phyloP scores from a whole-genome alignment of 208 protist species.

The Lotmaria passim region DNA sequence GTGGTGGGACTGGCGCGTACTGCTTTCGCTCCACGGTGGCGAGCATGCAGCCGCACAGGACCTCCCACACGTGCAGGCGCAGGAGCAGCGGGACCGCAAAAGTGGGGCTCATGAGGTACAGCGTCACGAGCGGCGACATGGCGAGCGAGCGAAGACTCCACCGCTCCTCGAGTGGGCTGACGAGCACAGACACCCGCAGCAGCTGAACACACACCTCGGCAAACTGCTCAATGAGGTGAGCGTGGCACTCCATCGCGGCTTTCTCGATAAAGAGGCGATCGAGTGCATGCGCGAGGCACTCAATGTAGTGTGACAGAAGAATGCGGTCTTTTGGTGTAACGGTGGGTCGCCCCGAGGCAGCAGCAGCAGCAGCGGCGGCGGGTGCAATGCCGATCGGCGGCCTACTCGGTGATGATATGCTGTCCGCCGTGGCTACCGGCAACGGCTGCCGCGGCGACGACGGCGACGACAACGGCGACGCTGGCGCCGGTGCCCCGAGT shows the following conservation, averaged over 20 bases:
- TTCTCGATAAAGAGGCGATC: conserved; percentile 30
- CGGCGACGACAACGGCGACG: not conserved
- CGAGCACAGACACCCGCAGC: conserved; percentile 18
- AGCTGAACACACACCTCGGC: conserved; percentile 32
- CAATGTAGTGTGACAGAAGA: conserved; percentile 30
- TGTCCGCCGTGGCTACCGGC: not conserved
- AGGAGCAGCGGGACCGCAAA: conserved; percentile 35
- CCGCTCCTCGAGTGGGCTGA: conserved; percentile 8
- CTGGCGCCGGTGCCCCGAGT: not conserved
- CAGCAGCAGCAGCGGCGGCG: not conserved
- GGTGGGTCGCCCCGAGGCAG: not conserved
- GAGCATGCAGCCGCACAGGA: conserved; percentile 41
- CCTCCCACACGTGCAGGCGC: conserved; percentile 27
- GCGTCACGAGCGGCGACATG: conserved; percentile 28
- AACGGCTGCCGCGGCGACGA: not conserved
- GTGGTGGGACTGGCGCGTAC: not conserved
- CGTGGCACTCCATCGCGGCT: conserved; percentile 27
- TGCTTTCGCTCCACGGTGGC: conserved; percentile 21
- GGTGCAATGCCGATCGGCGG: not conserved
- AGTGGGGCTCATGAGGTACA: conserved; percentile 35
- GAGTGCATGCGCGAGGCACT: conserved; percentile 24
- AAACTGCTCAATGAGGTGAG: conserved; percentile 21
- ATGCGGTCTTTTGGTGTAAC: conserved; percentile 18
- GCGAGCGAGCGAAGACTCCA: conserved; percentile 24
- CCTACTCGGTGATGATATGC: not conserved